phyloP scores from a whole-genome alignment of 305 asterid genomes.

The Ajuga reptans region DNA sequence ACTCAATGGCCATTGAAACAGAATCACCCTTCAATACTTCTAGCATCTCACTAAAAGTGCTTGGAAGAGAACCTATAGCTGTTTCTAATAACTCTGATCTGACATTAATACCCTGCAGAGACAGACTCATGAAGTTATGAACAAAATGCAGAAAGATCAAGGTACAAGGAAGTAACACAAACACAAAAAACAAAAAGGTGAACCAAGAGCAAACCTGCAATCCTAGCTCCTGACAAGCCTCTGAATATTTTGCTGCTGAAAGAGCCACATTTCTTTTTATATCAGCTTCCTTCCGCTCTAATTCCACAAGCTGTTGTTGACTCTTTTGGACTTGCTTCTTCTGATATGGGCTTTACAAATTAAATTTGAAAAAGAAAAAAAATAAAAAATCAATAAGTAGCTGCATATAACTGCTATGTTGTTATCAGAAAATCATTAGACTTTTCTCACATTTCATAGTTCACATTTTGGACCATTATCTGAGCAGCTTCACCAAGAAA shows the following conservation, averaged over 20 bases:
- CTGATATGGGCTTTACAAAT: constrained; percentile 60
- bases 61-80: constrained; percentile 66
- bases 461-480: constrained; percentile 87
- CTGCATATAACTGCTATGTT: neutral
- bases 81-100: constrained; percentile 74
- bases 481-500: constrained; percentile 97
- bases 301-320: constrained; percentile 85
- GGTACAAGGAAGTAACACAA: neutral
- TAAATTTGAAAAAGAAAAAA: neutral
- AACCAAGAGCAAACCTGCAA: constrained; percentile 56
- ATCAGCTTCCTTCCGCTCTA: constrained; percentile 87
- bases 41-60: constrained; percentile 58
- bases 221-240: constrained; percentile 95
- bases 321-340: constrained; percentile 91
- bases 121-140: neutral
- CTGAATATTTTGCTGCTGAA: constrained; percentile 79
- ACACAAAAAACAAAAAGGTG: neutral
- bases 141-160: constrained; percentile 1
- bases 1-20: constrained; percentile 63
- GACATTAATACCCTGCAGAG: constrained; percentile 71
- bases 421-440: neutral
- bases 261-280: constrained; percentile 88
- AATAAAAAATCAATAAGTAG: neutral
- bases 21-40: constrained; percentile 72
- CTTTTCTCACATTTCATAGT: constrained; percentile 73